These are phyloP conservation scores for Aspergillus steynii DNA, from an alignment of 495 filamentous ascomycete genomes.

Conservation along the genomic window DNA sequence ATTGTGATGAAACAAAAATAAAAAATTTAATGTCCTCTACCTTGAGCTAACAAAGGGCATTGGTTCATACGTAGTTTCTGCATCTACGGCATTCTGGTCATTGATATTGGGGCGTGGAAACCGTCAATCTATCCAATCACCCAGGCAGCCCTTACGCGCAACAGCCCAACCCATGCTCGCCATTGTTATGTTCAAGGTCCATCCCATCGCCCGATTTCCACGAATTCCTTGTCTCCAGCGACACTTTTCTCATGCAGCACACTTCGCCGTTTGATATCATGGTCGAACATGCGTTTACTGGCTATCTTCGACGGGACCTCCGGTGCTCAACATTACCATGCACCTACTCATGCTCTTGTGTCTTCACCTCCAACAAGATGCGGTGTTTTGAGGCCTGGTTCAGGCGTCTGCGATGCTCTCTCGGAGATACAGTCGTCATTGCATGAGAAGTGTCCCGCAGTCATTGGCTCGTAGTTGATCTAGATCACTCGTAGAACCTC, in stretches of 20 bases:
- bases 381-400: neutral
- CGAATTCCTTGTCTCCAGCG: neutral
- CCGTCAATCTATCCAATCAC: neutral
- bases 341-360: neutral
- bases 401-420: neutral
- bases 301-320: neutral
- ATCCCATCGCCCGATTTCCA: neutral
- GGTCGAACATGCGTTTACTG: neutral
- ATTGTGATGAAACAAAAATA: conserved; percentile 14
- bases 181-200: neutral
- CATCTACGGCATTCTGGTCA: neutral
- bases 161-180: neutral
- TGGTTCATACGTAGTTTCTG: neutral
- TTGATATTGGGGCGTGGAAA: neutral
- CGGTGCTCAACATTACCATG: neutral
- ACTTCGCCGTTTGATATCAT: neutral
- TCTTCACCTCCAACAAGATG: neutral
- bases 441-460: neutral
- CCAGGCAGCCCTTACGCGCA: neutral
- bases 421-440: neutral
- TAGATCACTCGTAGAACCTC: neutral
- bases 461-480: neutral
- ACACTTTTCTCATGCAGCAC: neutral
- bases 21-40: conserved; percentile 10
- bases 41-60: neutral